Conservation (phyloP, 140 eudicot genomes). For the Stevia rebaudiana region DNA sequence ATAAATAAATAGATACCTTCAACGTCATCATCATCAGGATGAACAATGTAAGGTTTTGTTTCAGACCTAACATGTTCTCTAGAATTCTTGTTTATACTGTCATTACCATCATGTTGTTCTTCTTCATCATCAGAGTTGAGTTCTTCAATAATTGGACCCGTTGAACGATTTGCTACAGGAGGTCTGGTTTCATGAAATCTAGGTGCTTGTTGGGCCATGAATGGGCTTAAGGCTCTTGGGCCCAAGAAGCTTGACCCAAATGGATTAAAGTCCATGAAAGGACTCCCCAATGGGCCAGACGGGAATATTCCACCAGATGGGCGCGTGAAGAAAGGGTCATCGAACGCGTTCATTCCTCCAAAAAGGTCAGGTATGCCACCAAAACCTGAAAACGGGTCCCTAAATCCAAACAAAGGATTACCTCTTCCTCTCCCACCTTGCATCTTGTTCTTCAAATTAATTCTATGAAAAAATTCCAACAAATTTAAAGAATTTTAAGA, state of each 20-base stretch:
- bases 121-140: slow-evolving; percentile 75
- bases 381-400: slow-evolving; percentile 51
- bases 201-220: slow-evolving; percentile 39
- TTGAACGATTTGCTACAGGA: slow-evolving; percentile 36
- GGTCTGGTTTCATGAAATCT: slow-evolving; percentile 43
- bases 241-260: slow-evolving; percentile 51
- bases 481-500: slow-evolving; percentile 1
- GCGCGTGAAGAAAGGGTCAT: slow-evolving; percentile 70
- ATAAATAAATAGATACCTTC: slow-evolving; percentile 51
- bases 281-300: slow-evolving; percentile 48
- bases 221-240: slow-evolving; percentile 43
- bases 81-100: slow-evolving; percentile 39
- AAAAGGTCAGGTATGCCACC: slow-evolving; percentile 56
- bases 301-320: slow-evolving; percentile 67
- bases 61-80: slow-evolving; percentile 48
- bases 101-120: slow-evolving; percentile 34
- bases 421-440: slow-evolving; percentile 59
- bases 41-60: slow-evolving; percentile 49
- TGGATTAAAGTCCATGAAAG: slow-evolving; percentile 48
- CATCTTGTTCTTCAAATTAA: slow-evolving; percentile 36
- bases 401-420: slow-evolving; percentile 48
- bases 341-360: slow-evolving; percentile 78
- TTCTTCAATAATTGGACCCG: slow-evolving; percentile 85
- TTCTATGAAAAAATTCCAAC: slow-evolving; percentile 14
- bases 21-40: slow-evolving; percentile 59